Evolutionary conservation across 2,329 filamentous ascomycete species (phyloP).

Genomic region (Xylaria sp.): DNA sequence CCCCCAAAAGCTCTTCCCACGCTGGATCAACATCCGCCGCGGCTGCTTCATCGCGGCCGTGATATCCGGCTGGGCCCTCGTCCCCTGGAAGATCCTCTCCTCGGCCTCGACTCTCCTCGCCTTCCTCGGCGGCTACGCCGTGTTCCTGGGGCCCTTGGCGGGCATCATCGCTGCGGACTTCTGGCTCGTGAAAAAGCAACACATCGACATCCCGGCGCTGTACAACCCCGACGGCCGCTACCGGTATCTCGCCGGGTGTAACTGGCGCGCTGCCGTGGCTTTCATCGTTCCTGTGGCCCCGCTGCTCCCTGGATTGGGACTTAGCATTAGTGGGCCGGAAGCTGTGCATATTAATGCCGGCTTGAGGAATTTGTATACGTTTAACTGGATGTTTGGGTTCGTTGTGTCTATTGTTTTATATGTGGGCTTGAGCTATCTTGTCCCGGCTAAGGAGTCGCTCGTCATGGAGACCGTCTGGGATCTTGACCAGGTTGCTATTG

Average conservation of each 20-base stretch:
- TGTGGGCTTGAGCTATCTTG: slow-evolving; percentile 58
- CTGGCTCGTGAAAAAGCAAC: slow-evolving; percentile 67
- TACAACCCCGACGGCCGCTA: slow-evolving; percentile 59
- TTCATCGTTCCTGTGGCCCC: slow-evolving; percentile 68
- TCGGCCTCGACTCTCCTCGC: slow-evolving; percentile 68
- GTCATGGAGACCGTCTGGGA: slow-evolving; percentile 56
- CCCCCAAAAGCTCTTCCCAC: slow-evolving; percentile 56
- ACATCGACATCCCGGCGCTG: slow-evolving; percentile 56
- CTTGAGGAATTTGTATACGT: slow-evolving; percentile 66
- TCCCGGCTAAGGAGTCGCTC: slow-evolving; percentile 62
- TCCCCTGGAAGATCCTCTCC: slow-evolving; percentile 73
- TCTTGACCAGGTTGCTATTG: slow-evolving; percentile 45
- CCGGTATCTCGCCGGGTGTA: slow-evolving; percentile 58
- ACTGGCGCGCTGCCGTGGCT: slow-evolving; percentile 69
- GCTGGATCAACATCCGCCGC: slow-evolving; percentile 66
- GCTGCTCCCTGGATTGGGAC: slow-evolving; percentile 65
- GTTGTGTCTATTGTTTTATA: slow-evolving; percentile 67
- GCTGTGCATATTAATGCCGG: slow-evolving; percentile 55
- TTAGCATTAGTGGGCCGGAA: slow-evolving; percentile 53
- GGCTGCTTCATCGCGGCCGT: slow-evolving; percentile 66
- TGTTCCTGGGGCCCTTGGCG: slow-evolving; percentile 73
- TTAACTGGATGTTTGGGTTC: slow-evolving; percentile 75
- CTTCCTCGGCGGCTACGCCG: slow-evolving; percentile 70
- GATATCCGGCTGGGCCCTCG: slow-evolving; percentile 66
- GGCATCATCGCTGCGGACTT: slow-evolving; percentile 70